Evolutionary conservation across 139 green algal species (phyloP).

Genomic region (Astrephomene gubernaculifera): DNA sequence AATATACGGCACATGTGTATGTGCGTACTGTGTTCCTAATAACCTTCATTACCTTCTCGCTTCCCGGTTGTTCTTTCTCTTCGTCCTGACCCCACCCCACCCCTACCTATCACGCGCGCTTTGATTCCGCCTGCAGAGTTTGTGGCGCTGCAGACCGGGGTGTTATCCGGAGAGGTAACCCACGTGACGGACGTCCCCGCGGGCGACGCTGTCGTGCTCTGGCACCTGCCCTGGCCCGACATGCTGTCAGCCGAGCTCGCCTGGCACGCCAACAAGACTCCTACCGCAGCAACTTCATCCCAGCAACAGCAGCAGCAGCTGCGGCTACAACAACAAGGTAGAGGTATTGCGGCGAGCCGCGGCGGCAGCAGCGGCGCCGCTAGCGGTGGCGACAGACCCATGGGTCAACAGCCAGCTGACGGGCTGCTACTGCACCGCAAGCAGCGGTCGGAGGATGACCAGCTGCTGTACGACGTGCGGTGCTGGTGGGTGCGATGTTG

Average conservation of each 20-base stretch:
- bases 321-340: too few species aligned
- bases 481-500: slow-evolving; percentile 61
- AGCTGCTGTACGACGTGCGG: slow-evolving; percentile 76
- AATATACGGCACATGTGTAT: too few species aligned
- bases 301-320: not conserved
- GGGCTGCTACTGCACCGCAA: slow-evolving; percentile 83
- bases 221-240: slow-evolving; percentile 64
- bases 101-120: not conserved
- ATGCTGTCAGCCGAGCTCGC: slow-evolving; percentile 65
- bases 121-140: slow-evolving; percentile 64
- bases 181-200: slow-evolving; percentile 59
- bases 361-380: not conserved
- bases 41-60: too few species aligned
- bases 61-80: too few species aligned
- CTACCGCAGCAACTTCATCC: too few species aligned
- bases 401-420: slow-evolving; percentile 58
- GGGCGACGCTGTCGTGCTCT: slow-evolving; percentile 46
- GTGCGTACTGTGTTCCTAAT: too few species aligned
- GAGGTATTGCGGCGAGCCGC: not conserved
- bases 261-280: slow-evolving; percentile 57
- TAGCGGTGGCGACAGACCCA: not conserved
- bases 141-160: slow-evolving; percentile 60
- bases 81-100: too few species aligned
- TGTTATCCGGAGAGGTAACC: slow-evolving; percentile 37
- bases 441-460: slow-evolving; percentile 64